Evolutionary conservation across 2,329 filamentous ascomycete species (phyloP).

Genomic region (Blastomyces parvus): DNA sequence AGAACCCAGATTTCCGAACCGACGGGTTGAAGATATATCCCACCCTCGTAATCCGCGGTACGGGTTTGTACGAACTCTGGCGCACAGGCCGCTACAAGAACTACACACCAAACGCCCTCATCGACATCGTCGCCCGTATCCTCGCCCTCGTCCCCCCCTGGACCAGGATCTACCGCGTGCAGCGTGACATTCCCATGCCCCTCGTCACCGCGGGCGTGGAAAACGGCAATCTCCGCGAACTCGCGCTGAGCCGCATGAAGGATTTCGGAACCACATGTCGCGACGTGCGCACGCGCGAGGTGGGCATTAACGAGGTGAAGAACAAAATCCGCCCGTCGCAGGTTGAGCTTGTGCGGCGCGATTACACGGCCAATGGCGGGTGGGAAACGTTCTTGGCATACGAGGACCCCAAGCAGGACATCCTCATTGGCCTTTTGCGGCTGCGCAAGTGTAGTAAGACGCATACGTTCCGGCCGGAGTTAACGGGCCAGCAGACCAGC

Average conservation of each 20-base stretch:
- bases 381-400: conserved; percentile 99
- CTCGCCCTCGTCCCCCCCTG: conserved; percentile 89
- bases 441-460: conserved; percentile 83
- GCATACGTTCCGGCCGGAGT: conserved; percentile 84
- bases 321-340: conserved; percentile 96
- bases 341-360: conserved; percentile 84
- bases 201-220: conserved; percentile 97
- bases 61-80: conserved; percentile 94
- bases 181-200: conserved; percentile 99
- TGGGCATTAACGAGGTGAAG: conserved; percentile 98
- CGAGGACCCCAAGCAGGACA: conserved; percentile 97
- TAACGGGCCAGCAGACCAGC: conserved; percentile 77
- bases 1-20: conserved; percentile 89
- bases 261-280: conserved; percentile 96
- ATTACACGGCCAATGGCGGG: conserved; percentile 90
- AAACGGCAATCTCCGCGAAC: conserved; percentile 89
- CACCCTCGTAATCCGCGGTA: conserved; percentile 91
- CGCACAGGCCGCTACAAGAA: conserved; percentile 95
- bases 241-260: conserved; percentile 95
- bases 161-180: conserved; percentile 97
- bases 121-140: conserved; percentile 94
- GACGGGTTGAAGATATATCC: conserved; percentile 98
- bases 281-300: conserved; percentile 90
- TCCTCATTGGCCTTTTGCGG: conserved; percentile 80
- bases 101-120: conserved; percentile 92